A percentile compares a stretch with the other conserved stretches of the same genome.
These are phyloP conservation scores for Nicotiana attenuata DNA, from an alignment of 257 asterid species.

Conservation along the genomic window DNA sequence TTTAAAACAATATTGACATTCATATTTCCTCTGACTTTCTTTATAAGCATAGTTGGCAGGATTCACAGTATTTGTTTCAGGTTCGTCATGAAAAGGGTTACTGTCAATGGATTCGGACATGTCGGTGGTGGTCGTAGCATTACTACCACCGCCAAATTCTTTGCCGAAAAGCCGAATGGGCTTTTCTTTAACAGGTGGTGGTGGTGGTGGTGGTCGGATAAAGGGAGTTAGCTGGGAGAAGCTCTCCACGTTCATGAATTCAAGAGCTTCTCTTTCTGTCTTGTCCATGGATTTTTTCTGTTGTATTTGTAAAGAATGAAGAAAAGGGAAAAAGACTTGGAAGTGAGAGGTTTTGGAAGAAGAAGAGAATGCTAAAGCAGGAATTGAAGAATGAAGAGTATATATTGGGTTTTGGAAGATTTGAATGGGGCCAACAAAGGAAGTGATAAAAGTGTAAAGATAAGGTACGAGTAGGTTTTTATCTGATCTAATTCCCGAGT, in stretches of 20 bases:
- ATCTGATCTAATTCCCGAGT: too few relatives aligned
- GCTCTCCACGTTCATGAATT: slow-evolving; percentile 68
- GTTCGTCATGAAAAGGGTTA: neutral
- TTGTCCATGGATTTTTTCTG: slow-evolving; percentile 44
- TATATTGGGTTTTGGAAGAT: neutral
- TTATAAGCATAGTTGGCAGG: neutral
- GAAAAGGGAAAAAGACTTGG: too few relatives aligned
- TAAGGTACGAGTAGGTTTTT: too few relatives aligned
- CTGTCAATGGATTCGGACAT: slow-evolving; percentile 12
- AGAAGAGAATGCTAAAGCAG: too few relatives aligned
- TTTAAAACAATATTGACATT: slow-evolving; percentile 82
- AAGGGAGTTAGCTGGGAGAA: slow-evolving; percentile 75
- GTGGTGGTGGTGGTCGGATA: slow-evolving; percentile 42
- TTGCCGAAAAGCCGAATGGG: slow-evolving; percentile 76
- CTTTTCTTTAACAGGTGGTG: slow-evolving; percentile 24
- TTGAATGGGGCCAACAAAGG: too few relatives aligned
- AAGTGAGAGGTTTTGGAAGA: neutral
- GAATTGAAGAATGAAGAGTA: neutral
- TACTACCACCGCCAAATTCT: slow-evolving; percentile 35
- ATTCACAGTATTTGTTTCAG: neutral
- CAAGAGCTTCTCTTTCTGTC: neutral
- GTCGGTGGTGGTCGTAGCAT: neutral
- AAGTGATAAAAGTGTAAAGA: too few relatives aligned
- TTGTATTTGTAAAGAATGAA: neutral
- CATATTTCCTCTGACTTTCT: slow-evolving; percentile 42